Evolutionary conservation across 2,329 filamentous ascomycete genomes (phyloP), one percentile per base, ranked within the genome.

Genomic region (Dactylellina parvicollis): DNA sequence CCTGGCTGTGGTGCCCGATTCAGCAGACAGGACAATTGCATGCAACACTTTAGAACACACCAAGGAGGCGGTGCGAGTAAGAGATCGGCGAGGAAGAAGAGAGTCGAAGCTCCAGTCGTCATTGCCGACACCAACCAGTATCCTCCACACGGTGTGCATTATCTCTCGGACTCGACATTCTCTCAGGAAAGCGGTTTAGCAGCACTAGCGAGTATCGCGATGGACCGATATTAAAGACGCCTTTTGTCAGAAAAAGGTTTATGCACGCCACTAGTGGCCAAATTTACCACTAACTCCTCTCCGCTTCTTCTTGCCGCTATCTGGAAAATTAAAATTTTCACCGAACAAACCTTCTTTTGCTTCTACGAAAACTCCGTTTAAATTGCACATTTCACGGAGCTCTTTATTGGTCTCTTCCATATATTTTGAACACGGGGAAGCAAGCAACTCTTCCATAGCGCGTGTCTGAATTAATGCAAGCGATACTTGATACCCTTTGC

Each of bases 11-110:
- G 75, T 36, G 76, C 76, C 12, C 71, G 77, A 36, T 77, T 77
- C 69, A 77, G 77, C 62, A 75, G 77, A 65, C 77, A 77, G 59
- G 77, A 78, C 61, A 78, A 78, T 54, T 78, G 77, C 50, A 78
- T 78, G 77, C 77, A 78, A 40, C 77, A 78, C 61, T 78, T 69
- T 52, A 72, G 77, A 59, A 78, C 77, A 14, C 77, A 78, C 36
- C 77, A 78, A 59, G 76, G 75, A 44, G 76, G 76, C 18, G 76
- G 76, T 12, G 75, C 75, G 1, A 77, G 67, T 44, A 78, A 78
- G 64, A 75, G 77, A 30, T 75, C 77, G 12, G 72, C 76, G 12
- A 74, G 77, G 72, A 77, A 76, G 73, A 77, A 76, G 73, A 74
- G 75, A 76, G 57, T 75, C 64, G 61, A 71, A 69, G 54, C 72